A percentile compares a stretch with the other conserved stretches of the same genome.
These are phyloP conservation scores for Neofusicoccum umdonicola DNA, from an alignment of 2,329 filamentous ascomycete genomes.

Conservation along the genomic window DNA sequence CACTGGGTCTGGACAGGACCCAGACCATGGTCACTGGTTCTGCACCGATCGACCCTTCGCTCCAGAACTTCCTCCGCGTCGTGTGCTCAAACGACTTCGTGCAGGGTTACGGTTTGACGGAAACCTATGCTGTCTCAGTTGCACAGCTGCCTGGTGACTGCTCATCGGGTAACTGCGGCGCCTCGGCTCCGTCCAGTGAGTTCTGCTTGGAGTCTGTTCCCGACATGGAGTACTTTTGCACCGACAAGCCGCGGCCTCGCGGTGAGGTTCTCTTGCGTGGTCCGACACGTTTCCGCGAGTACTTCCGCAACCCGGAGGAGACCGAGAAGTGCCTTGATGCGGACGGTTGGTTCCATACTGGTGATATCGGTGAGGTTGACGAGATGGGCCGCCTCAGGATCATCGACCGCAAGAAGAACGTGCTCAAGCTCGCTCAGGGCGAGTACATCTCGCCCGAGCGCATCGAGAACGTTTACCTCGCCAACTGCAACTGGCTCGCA, in stretches of 20 bases:
- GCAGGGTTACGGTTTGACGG: constrained; percentile 92
- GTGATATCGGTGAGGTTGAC: constrained; percentile 86
- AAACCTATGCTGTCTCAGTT: constrained; percentile 78
- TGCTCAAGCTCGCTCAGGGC: constrained; percentile 96
- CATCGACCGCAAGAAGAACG: constrained; percentile 96
- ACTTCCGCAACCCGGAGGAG: constrained; percentile 87
- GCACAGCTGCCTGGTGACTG: constrained; percentile 71
- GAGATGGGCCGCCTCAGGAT: constrained; percentile 84
- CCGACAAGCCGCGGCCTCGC: constrained; percentile 84
- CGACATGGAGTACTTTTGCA: constrained; percentile 87
- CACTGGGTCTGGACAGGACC: constrained; percentile 73
- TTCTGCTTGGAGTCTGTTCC: constrained; percentile 81
- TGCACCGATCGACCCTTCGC: constrained; percentile 81
- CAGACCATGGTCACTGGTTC: constrained; percentile 80
- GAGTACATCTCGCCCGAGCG: constrained; percentile 98
- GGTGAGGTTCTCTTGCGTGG: constrained; percentile 86
- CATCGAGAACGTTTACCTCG: constrained; percentile 91
- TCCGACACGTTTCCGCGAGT: constrained; percentile 76
- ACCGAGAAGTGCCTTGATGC: constrained; percentile 77
- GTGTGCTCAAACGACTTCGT: constrained; percentile 75
- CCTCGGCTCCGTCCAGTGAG: constrained; percentile 65
- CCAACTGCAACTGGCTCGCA: constrained; percentile 72
- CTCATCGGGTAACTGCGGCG: constrained; percentile 77
- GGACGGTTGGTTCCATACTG: constrained; percentile 96
- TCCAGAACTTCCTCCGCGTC: constrained; percentile 85